Percentiles rank a stretch among this genome's conserved stretches.
phyloP scores from a whole-genome alignment of 2,329 filamentous ascomycete species.

The Phialophora verrucosa region DNA sequence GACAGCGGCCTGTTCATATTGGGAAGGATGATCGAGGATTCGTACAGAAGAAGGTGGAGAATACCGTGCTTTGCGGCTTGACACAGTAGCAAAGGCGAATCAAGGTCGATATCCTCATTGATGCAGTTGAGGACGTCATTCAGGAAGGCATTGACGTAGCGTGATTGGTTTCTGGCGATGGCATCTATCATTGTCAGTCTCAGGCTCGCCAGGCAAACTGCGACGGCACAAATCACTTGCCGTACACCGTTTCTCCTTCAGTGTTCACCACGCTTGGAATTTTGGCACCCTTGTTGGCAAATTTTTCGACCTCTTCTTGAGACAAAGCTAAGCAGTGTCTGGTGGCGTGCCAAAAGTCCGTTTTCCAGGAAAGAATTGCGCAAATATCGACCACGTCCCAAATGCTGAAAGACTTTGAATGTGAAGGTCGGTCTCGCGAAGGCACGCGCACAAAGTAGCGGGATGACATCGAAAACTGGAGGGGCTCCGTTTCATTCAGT shows the following conservation, averaged over 20 bases:
- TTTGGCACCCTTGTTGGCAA: too few species aligned
- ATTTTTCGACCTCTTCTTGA: too few species aligned
- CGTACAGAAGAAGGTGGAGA: not conserved
- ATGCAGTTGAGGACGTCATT: not conserved
- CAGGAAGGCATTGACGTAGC: conserved; percentile 1
- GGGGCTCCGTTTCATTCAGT: too few species aligned
- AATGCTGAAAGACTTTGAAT: not conserved
- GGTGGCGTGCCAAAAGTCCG: not conserved
- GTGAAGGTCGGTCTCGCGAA: not conserved
- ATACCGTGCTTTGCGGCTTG: not conserved
- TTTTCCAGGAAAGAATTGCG: not conserved
- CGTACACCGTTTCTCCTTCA: not conserved
- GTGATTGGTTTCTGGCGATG: not conserved
- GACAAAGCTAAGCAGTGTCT: too few species aligned
- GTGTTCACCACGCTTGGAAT: not conserved
- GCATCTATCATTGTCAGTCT: not conserved
- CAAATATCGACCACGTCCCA: not conserved
- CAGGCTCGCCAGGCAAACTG: not conserved
- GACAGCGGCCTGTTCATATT: not conserved
- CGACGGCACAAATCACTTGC: not conserved
- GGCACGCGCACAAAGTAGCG: too few species aligned
- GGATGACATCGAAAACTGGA: too few species aligned
- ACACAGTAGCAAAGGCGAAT: not conserved
- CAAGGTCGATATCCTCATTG: not conserved
- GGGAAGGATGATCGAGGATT: not conserved